phyloP scores from a whole-genome alignment of 163 green algal genomes.

The Coccomyxa subellipsoidea region DNA sequence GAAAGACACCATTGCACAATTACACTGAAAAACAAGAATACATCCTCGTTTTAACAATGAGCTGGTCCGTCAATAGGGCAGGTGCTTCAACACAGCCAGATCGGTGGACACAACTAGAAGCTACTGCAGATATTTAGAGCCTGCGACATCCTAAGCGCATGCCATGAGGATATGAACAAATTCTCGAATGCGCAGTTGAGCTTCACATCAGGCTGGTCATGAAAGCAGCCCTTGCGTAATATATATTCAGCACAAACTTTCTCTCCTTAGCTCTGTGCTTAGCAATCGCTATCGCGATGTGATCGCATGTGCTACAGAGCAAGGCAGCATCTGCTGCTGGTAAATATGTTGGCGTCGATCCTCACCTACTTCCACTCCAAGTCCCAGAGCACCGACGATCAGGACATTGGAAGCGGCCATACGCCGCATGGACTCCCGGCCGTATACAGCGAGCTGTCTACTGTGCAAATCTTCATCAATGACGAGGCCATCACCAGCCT shows the following conservation, averaged over 20 bases:
- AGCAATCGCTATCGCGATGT: too few relatives aligned
- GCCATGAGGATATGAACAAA: too few relatives aligned
- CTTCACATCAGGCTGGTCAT: too few relatives aligned
- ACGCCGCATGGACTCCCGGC: conserved; percentile 88
- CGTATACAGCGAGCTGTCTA: conserved; percentile 96
- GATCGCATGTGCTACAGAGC: not conserved
- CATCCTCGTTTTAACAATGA: too few relatives aligned
- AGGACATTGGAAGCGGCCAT: conserved; percentile 83
- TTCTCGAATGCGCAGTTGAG: too few relatives aligned
- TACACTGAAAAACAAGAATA: too few relatives aligned
- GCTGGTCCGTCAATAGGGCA: too few relatives aligned
- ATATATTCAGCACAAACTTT: not conserved
- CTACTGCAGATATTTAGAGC: too few relatives aligned
- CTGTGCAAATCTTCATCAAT: conserved; percentile 97
- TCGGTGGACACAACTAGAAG: not conserved
- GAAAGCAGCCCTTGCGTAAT: not conserved
- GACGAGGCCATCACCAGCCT: conserved; percentile 18
- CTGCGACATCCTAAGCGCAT: too few relatives aligned
- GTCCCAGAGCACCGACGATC: conserved; percentile 76
- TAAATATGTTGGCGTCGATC: not conserved
- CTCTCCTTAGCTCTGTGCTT: not conserved
- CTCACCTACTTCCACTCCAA: conserved; percentile 83
- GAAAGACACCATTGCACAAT: too few relatives aligned
- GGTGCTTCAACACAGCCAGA: not conserved
- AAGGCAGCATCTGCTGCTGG: too few relatives aligned